phyloP scores from a whole-genome alignment of 2,329 filamentous ascomycete species.

The Trichoderma simmonsii region DNA sequence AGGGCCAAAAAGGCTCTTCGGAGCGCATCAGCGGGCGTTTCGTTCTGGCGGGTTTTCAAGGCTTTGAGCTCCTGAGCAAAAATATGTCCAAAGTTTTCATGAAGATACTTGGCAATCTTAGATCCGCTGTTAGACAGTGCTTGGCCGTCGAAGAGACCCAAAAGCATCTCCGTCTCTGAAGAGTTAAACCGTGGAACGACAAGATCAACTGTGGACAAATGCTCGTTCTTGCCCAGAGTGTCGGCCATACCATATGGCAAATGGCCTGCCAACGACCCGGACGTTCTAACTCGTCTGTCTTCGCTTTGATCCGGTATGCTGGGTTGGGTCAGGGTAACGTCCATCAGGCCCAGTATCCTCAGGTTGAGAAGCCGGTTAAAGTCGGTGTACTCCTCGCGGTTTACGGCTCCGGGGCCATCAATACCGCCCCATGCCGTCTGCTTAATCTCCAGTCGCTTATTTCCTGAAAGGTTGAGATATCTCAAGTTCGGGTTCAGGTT shows the following conservation, averaged over 20 bases:
- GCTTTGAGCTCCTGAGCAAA: constrained; percentile 79
- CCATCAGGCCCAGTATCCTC: constrained; percentile 89
- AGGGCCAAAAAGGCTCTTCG: constrained; percentile 81
- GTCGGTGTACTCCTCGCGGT: constrained; percentile 71
- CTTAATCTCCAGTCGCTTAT: constrained; percentile 92
- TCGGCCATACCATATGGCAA: constrained; percentile 98
- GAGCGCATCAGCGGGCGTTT: constrained; percentile 79
- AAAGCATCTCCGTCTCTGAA: constrained; percentile 81
- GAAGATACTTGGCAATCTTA: constrained; percentile 92
- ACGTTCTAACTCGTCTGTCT: constrained; percentile 92
- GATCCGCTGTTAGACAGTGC: constrained; percentile 85
- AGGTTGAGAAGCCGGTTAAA: constrained; percentile 83
- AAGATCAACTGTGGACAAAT: constrained; percentile 92
- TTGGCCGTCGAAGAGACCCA: constrained; percentile 96
- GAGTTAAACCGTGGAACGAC: constrained; percentile 90
- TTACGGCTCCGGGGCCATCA: constrained; percentile 52
- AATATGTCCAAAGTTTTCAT: constrained; percentile 88
- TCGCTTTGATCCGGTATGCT: constrained; percentile 94
- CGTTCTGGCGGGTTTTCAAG: constrained; percentile 62
- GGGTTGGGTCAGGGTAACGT: constrained; percentile 90
- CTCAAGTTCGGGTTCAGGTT: constrained; percentile 94
- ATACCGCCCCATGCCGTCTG: constrained; percentile 46
- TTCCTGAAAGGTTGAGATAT: constrained; percentile 94
- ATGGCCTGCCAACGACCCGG: constrained; percentile 85
- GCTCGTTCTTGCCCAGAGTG: constrained; percentile 86